Conservation (phyloP, 2,329 filamentous ascomycete genomes). For the Verticillium albo-atrum region DNA sequence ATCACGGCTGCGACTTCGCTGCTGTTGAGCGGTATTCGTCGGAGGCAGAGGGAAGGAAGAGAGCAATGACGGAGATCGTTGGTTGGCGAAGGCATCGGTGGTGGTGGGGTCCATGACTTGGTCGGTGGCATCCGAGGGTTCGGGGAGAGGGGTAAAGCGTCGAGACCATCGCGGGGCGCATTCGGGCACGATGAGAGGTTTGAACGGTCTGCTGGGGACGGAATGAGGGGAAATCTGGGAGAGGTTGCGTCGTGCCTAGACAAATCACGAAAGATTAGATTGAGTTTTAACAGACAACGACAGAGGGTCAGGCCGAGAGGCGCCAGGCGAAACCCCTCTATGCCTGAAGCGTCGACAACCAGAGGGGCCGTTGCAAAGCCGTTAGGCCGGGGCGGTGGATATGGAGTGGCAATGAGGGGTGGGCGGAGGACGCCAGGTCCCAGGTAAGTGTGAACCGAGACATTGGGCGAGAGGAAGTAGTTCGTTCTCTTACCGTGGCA, state of each 20-base stretch:
- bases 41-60: constrained; percentile 16
- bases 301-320: not conserved
- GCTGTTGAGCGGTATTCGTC: constrained; percentile 13
- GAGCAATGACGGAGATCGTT: constrained; percentile 14
- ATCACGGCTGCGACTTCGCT: constrained; percentile 17
- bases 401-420: not conserved
- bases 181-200: constrained; percentile 23
- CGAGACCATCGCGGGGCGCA: constrained; percentile 31
- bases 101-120: constrained; percentile 24
- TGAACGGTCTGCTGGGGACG: constrained; percentile 5
- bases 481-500: not conserved
- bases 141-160: constrained; percentile 17
- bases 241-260: constrained; percentile 7
- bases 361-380: not conserved
- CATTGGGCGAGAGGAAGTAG: not conserved
- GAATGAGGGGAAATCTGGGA: not conserved
- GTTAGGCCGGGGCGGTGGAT: constrained; percentile 4
- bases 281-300: not conserved
- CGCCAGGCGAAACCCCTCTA: constrained; percentile 6
- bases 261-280: constrained; percentile 9
- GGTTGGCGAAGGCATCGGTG: constrained; percentile 24
- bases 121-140: constrained; percentile 14
- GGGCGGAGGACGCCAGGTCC: constrained; percentile 4
- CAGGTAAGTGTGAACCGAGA: not conserved
- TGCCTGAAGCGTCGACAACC: not conserved